Evolutionary conservation across 148 eudicot genomes (phyloP).

Genomic region (Spergularia marina): DNA sequence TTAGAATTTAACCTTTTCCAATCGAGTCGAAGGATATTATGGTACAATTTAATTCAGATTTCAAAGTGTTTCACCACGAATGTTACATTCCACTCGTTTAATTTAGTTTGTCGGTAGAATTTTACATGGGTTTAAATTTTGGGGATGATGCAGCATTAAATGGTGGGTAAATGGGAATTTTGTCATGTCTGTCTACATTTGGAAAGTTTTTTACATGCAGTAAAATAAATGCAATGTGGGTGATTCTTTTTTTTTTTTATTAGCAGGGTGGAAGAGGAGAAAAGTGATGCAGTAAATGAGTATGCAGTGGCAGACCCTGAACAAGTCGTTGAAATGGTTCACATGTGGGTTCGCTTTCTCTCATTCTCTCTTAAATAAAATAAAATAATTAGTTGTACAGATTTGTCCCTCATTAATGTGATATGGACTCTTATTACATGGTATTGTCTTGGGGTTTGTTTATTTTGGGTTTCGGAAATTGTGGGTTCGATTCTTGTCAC

Average conservation of each 20-base stretch:
- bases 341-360: constrained; percentile 50
- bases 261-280: constrained; percentile 43
- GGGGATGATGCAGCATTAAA: constrained; percentile 20
- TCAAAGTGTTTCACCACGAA: too few species aligned
- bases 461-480: background rate
- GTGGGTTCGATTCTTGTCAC: too few species aligned
- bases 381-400: background rate
- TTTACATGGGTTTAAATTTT: background rate
- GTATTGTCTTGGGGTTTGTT: background rate
- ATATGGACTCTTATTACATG: background rate
- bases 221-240: background rate
- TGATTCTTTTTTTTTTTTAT: background rate
- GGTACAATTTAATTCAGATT: too few species aligned
- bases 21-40: background rate
- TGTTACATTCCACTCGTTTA: constrained; percentile 21
- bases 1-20: background rate
- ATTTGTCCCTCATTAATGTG: background rate
- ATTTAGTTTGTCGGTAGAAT: background rate
- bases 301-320: constrained; percentile 75
- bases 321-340: constrained; percentile 63
- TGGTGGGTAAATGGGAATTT: background rate
- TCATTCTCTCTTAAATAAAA: background rate
- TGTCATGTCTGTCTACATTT: constrained; percentile 25
- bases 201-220: background rate
- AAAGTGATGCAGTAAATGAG: constrained; percentile 46